These are phyloP conservation scores for Mycosarcoma maydis DNA, from an alignment of 1,284 basidiomycete species.

Conservation along the genomic window DNA sequence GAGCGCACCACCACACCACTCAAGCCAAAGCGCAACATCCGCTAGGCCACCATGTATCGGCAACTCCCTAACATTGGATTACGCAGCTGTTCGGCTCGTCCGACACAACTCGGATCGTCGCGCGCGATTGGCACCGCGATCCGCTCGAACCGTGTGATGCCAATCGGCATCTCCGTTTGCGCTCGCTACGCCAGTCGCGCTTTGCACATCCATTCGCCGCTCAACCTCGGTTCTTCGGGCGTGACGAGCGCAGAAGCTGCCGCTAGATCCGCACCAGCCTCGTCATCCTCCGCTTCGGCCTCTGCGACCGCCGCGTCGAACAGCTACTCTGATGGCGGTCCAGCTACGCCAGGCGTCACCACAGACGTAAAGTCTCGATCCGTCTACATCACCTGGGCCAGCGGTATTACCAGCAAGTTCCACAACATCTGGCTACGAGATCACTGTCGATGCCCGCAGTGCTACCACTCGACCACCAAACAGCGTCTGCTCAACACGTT, in stretches of 20 bases:
- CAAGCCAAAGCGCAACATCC: too few relatives aligned
- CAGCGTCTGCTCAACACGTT: slow-evolving; percentile 88
- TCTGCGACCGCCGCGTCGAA: slow-evolving; percentile 2
- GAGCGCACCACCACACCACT: too few relatives aligned
- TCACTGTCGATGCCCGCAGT: slow-evolving; percentile 87
- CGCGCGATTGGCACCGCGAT: slow-evolving; percentile 3
- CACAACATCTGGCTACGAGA: slow-evolving; percentile 80
- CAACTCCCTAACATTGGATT: slow-evolving; percentile 14
- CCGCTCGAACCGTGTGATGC: slow-evolving; percentile 1
- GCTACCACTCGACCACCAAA: slow-evolving; percentile 88
- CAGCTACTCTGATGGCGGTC: slow-evolving; percentile 26
- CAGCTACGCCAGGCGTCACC: slow-evolving; percentile 25
- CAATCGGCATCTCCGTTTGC: not conserved
- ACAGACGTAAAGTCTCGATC: slow-evolving; percentile 24
- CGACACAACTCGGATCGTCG: slow-evolving; percentile 4
- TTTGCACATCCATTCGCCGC: slow-evolving; percentile 10
- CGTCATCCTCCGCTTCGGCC: slow-evolving; percentile 1
- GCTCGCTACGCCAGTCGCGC: not conserved
- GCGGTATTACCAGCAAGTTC: slow-evolving; percentile 48
- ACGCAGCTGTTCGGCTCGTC: slow-evolving; percentile 21
- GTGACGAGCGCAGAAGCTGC: slow-evolving; percentile 10
- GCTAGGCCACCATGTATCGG: slow-evolving; percentile 31
- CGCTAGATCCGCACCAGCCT: not conserved
- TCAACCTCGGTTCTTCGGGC: slow-evolving; percentile 1
- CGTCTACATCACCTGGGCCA: slow-evolving; percentile 44